Conservation (phyloP, 345 rosid species). For the Fremontodendron californicum region DNA sequence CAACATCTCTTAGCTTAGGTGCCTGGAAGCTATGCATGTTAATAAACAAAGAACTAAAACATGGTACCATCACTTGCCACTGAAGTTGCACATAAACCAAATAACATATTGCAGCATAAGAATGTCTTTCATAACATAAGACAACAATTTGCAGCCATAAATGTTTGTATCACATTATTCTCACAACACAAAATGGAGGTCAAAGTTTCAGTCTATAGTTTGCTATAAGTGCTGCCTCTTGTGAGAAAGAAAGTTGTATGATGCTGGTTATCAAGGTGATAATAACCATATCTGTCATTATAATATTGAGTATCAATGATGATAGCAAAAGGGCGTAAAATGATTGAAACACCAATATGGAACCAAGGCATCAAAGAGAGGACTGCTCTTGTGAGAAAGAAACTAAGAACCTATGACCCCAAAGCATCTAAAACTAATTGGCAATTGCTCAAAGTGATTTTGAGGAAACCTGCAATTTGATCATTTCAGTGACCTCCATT, state of each 20-base stretch:
- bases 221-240: background rate
- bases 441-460: conserved; percentile 10
- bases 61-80: conserved; percentile 4
- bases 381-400: background rate
- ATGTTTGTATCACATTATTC: background rate
- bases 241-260: background rate
- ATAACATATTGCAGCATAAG: background rate
- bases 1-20: conserved; percentile 17
- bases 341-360: background rate
- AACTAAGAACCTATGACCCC: background rate
- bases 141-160: background rate
- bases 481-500: conserved; percentile 33
- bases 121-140: background rate
- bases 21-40: conserved; percentile 16
- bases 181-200: background rate
- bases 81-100: background rate
- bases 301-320: background rate
- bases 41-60: conserved; percentile 1
- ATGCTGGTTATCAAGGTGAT: background rate
- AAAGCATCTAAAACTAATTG: background rate
- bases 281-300: background rate
- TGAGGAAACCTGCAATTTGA: conserved; percentile 31
- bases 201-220: background rate
- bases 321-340: background rate
- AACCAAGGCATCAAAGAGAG: conserved; percentile 9